A percentile compares a stretch with the other conserved stretches of the same genome.
Evolutionary conservation across 371 early-diverging fungal genomes (phyloP).

Genomic region (Rhizopus stolonifer): DNA sequence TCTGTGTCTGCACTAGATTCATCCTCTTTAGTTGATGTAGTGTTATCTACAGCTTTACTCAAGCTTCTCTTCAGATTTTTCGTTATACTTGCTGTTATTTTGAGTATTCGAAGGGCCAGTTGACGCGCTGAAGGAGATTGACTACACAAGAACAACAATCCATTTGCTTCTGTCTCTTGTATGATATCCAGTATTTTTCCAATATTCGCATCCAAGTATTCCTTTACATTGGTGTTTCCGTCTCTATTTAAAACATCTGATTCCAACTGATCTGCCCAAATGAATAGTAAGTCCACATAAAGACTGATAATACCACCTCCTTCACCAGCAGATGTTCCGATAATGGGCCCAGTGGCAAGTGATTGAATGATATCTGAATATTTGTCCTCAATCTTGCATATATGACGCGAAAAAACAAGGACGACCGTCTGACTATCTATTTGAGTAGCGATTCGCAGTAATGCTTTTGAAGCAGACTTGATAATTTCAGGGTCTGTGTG

Average conservation of each 20-base stretch:
- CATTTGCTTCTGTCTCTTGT: constrained; percentile 74
- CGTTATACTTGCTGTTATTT: constrained; percentile 1
- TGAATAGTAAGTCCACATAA: constrained; percentile 40
- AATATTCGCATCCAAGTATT: constrained; percentile 19
- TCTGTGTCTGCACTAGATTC: constrained; percentile 15
- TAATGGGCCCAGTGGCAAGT: constrained; percentile 36
- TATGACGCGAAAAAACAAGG: constrained; percentile 55
- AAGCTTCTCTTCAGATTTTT: background rate
- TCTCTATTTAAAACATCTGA: constrained; percentile 12
- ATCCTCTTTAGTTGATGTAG: background rate
- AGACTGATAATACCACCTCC: constrained; percentile 39
- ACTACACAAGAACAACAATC: constrained; percentile 72
- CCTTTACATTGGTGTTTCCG: constrained; percentile 2
- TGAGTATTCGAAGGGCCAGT: constrained; percentile 57
- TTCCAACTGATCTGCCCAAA: constrained; percentile 44
- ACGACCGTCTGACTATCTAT: constrained; percentile 63
- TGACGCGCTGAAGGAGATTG: constrained; percentile 58
- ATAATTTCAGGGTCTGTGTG: constrained; percentile 85
- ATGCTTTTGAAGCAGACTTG: constrained; percentile 61
- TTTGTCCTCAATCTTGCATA: constrained; percentile 63
- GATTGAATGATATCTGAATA: constrained; percentile 53
- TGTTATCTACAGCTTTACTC: background rate
- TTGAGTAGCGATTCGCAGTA: constrained; percentile 67
- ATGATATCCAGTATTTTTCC: constrained; percentile 52
- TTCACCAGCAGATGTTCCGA: constrained; percentile 8